Conservation (phyloP, 371 early-diverging fungal genomes). For the Blakeslea trispora region DNA sequence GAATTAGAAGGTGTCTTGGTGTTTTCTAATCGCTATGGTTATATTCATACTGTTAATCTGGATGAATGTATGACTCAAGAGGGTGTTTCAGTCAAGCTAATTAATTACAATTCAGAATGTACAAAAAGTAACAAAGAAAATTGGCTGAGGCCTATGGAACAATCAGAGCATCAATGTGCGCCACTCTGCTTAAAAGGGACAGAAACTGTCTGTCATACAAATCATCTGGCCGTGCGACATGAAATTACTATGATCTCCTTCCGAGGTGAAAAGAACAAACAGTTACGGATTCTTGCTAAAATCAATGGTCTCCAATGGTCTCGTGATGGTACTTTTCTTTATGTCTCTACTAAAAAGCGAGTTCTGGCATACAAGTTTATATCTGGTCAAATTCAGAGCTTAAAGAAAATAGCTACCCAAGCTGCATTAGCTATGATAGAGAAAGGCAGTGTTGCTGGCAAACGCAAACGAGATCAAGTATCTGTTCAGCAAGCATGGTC, state of each 20-base stretch:
- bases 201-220: constrained; percentile 18
- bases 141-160: too few species aligned
- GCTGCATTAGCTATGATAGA: constrained; percentile 12
- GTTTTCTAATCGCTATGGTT: constrained; percentile 61
- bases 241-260: constrained; percentile 64
- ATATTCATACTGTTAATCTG: constrained; percentile 58
- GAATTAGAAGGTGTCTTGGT: constrained; percentile 54
- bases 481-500: constrained; percentile 10
- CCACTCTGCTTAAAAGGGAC: background rate
- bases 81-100: background rate
- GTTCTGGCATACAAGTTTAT: constrained; percentile 56
- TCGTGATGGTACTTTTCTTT: constrained; percentile 51
- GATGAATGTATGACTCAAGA: constrained; percentile 20
- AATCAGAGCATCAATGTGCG: background rate
- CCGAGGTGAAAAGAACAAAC: constrained; percentile 51
- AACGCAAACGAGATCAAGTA: constrained; percentile 7
- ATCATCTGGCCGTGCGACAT: constrained; percentile 33
- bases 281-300: constrained; percentile 56
- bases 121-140: too few species aligned
- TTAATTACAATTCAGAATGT: too few species aligned
- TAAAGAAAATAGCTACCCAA: constrained; percentile 17
- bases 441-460: background rate
- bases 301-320: constrained; percentile 65
- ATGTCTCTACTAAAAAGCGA: constrained; percentile 58
- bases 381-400: constrained; percentile 9